Conservation (phyloP, 2,329 filamentous ascomycete species). For the Cercospora sojina region DNA sequence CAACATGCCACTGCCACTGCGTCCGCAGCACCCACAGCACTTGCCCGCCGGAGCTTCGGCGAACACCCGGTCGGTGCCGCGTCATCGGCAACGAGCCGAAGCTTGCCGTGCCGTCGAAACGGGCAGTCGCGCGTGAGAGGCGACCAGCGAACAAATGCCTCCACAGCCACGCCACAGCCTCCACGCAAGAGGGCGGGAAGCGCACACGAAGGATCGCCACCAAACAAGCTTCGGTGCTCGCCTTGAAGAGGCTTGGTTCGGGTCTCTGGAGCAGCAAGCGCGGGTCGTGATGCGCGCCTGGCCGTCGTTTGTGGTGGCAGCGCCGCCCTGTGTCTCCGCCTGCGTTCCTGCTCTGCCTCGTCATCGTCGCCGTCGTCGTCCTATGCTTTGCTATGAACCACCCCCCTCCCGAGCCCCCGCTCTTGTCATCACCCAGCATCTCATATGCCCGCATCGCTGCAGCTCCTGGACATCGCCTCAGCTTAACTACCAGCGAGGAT, state of each 20-base stretch:
- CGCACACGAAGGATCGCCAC: neutral
- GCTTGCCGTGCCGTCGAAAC: neutral
- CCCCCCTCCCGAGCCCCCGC: neutral
- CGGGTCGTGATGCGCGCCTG: neutral
- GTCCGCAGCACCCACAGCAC: neutral
- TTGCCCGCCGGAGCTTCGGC: neutral
- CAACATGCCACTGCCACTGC: neutral
- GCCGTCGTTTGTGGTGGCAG: neutral
- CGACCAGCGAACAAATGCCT: neutral
- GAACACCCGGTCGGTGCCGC: no score
- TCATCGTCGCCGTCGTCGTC: neutral
- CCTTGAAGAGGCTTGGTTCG: slow-evolving; percentile 2
- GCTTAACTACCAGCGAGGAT: neutral
- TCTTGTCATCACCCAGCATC: slow-evolving; percentile 1
- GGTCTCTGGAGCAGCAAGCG: neutral
- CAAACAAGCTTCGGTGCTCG: slow-evolving; percentile 2
- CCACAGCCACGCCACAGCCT: neutral
- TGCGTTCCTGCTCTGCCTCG: neutral
- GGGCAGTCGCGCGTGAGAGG: neutral
- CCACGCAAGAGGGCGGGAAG: neutral
- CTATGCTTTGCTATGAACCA: neutral
- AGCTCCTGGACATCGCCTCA: neutral
- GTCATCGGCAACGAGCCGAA: neutral
- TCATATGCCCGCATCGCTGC: neutral
- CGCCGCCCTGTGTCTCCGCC: neutral